Evolutionary conservation across 164 flowering plant genomes (phyloP), one percentile per base, ranked within the genome.

Genomic region (Berberis thunbergii): DNA sequence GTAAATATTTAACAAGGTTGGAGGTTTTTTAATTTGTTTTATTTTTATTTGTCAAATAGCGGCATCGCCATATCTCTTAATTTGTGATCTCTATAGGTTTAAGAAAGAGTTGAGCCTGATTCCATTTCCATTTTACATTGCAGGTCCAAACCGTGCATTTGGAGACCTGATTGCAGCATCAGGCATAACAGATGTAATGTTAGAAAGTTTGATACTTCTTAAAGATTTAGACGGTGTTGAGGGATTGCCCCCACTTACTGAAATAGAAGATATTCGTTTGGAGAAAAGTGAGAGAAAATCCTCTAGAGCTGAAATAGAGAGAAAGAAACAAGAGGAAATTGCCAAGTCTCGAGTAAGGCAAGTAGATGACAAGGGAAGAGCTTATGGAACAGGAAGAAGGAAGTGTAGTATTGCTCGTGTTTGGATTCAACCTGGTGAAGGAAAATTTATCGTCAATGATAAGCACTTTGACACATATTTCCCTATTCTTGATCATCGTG

Each of bases 301-400:
- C 1, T 58, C 80, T 1, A 74, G 89, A 66, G 83, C 78, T 65
- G 96, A 87, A 64, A 80, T 87, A 13, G 99, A 94, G 78, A 87
- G 79, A 41, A 81, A 73, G 77, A 94, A 86, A 62, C 97, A 83
- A 73, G 96, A 91, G 75, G 96, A 87, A 70, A 66, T 79, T 65
- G 91, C 93, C 49, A 87, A 82, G 71, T 72, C 90, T 54, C 77
- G 89, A 61, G 91, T 91, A 56, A 83, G 90, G 72, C 77, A 78
- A 69, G 96, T 91, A 12, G 97, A 91, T 74, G 89, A 83, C 1
- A 84, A 89, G 64, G 99, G 97, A 56, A 87, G 95, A 76, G 88
- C 99, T 70, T 94, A 94, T 78, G 99, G 96, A 64, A 91, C 97
- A 12, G 99, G 99, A 68, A 83, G 83, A 76, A 81, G 99, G 79